These are phyloP conservation scores for Penicillium bovifimosum DNA, from an alignment of 495 filamentous ascomycete genomes.

Conservation along the genomic window DNA sequence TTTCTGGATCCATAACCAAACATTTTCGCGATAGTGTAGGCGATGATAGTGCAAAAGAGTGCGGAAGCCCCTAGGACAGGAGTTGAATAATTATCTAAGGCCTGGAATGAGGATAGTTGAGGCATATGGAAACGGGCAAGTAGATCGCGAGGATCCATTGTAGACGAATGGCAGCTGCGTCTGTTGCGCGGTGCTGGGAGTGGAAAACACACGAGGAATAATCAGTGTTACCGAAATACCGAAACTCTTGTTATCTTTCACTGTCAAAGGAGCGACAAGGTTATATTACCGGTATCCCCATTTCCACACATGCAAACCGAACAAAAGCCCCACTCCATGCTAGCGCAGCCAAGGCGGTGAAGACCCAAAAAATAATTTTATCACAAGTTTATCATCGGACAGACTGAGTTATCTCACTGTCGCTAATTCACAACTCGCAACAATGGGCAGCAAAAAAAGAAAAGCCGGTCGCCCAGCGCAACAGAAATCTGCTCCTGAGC, in stretches of 20 bases:
- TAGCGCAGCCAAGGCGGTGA: constrained; percentile 29
- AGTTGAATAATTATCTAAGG: constrained; percentile 23
- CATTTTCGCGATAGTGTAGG: constrained; percentile 51
- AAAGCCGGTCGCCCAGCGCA: constrained; percentile 56
- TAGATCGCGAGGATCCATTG: constrained; percentile 4
- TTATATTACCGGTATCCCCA: constrained; percentile 12
- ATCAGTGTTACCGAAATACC: neutral
- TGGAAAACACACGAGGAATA: constrained; percentile 5
- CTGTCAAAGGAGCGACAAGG: neutral
- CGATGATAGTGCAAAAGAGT: constrained; percentile 42
- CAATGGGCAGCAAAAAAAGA: constrained; percentile 72
- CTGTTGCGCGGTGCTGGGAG: neutral
- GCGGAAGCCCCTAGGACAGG: constrained; percentile 37
- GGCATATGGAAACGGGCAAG: constrained; percentile 25
- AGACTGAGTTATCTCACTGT: neutral
- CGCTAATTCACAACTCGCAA: constrained; percentile 29
- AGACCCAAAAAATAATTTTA: constrained; percentile 37
- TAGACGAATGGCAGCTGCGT: constrained; percentile 5
- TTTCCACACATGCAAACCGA: constrained; percentile 20
- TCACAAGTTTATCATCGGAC: constrained; percentile 14
- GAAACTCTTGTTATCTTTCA: neutral
- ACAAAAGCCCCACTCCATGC: constrained; percentile 14
- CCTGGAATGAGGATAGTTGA: constrained; percentile 22
- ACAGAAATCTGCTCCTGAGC: constrained; percentile 39
- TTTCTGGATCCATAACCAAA: constrained; percentile 53